These are phyloP conservation scores for Fusarium graminum DNA, from an alignment of 2,329 filamentous ascomycete species.

Conservation along the genomic window DNA sequence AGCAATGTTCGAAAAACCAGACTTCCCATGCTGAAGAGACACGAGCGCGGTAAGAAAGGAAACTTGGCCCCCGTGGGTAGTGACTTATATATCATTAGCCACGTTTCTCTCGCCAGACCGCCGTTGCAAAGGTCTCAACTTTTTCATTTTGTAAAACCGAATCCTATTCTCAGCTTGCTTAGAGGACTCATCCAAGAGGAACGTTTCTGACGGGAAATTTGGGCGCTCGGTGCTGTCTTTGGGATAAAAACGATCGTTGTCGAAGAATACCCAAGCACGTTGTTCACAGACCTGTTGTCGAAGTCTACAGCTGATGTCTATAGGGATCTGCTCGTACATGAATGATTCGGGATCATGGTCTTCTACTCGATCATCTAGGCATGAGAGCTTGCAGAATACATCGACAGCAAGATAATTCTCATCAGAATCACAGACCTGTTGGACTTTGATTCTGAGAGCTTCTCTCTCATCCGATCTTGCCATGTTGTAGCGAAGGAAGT, in stretches of 20 bases:
- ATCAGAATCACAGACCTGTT: not conserved
- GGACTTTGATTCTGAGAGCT: not conserved
- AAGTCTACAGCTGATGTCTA: not conserved
- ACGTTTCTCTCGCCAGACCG: not conserved
- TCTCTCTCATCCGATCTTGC: not conserved
- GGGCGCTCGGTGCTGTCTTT: not conserved
- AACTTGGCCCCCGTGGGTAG: too few relatives aligned
- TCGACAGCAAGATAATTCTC: not conserved
- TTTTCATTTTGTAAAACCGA: not conserved
- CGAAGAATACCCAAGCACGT: conserved; percentile 11
- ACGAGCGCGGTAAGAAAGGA: too few relatives aligned
- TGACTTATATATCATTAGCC: not conserved
- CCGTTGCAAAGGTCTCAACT: not conserved
- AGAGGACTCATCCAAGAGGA: not conserved
- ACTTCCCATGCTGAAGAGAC: too few relatives aligned
- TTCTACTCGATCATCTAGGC: too few relatives aligned
- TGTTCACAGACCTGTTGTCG: not conserved
- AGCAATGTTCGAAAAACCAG: not conserved
- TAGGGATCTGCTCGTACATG: not conserved
- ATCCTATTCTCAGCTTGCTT: not conserved
- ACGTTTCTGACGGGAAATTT: conserved; percentile 8
- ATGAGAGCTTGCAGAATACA: not conserved
- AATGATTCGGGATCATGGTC: not conserved
- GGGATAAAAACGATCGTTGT: not conserved
- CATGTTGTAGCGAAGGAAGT: not conserved